A percentile compares a stretch with the other conserved stretches of the same genome.
These are phyloP conservation scores for Fusarium sp. DNA, from an alignment of 2,329 filamentous ascomycete species.

Conservation along the genomic window DNA sequence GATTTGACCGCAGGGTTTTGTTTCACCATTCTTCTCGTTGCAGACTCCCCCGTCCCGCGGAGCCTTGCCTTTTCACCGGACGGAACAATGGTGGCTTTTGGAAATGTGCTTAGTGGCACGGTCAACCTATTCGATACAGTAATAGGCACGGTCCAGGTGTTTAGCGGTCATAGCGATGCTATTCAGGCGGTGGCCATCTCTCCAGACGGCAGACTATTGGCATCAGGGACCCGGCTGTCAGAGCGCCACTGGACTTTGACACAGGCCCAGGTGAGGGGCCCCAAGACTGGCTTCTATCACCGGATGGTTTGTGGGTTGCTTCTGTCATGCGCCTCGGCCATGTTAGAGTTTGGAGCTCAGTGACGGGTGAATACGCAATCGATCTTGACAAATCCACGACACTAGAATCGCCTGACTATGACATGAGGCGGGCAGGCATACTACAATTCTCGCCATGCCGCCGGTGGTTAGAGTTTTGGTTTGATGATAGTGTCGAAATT, in stretches of 20 bases:
- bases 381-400: too few relatives aligned
- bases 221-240: background rate
- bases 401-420: too few relatives aligned
- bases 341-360: background rate
- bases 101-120: background rate
- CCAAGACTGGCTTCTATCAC: background rate
- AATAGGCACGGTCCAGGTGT: background rate
- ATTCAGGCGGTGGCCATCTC: background rate
- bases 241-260: too few relatives aligned
- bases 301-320: background rate
- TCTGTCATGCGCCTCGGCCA: too few relatives aligned
- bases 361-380: background rate
- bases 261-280: rapidly evolving
- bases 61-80: background rate
- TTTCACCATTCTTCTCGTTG: too few relatives aligned
- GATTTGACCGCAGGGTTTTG: too few relatives aligned
- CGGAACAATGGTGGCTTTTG: background rate
- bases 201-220: background rate
- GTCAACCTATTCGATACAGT: background rate
- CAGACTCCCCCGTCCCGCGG: too few relatives aligned
- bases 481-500: background rate
- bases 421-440: too few relatives aligned
- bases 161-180: background rate
- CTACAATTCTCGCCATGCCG: background rate
- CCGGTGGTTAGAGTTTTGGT: background rate